These are phyloP conservation scores for Colletotrichum sp. DNA, from an alignment of 2,329 filamentous ascomycete species.

Conservation along the genomic window DNA sequence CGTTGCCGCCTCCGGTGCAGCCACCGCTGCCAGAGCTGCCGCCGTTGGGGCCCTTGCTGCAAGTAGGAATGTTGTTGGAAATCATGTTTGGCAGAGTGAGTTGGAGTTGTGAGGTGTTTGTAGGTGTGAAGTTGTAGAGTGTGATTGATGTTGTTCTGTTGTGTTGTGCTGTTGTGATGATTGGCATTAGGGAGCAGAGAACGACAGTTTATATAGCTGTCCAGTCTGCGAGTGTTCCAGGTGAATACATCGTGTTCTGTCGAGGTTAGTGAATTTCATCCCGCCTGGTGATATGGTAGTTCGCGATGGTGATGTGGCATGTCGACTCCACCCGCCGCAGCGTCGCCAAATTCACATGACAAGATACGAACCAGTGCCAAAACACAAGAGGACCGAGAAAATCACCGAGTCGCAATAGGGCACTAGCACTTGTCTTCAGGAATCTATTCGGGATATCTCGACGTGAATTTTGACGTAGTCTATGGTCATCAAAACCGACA, in stretches of 20 bases:
- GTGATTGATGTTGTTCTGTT: neutral
- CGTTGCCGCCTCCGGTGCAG: neutral
- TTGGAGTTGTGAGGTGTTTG: neutral
- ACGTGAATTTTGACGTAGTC: slow-evolving; percentile 21
- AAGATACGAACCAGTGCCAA: neutral
- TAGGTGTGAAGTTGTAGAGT: neutral
- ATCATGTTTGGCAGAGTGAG: neutral
- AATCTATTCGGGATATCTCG: slow-evolving; percentile 22
- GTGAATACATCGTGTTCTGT: neutral
- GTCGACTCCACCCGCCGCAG: neutral
- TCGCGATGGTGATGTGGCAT: neutral
- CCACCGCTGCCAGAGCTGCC: neutral
- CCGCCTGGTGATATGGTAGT: neutral
- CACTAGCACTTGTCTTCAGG: slow-evolving; percentile 3
- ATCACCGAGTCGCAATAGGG: neutral
- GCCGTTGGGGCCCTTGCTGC: neutral
- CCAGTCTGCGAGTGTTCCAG: neutral
- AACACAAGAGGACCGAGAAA: neutral
- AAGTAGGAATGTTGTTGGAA: neutral
- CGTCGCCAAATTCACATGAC: neutral
- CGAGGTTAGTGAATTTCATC: neutral
- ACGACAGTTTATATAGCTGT: neutral
- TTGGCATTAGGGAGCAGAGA: neutral
- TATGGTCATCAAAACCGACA: slow-evolving; percentile 22
- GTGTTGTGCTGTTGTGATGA: neutral